Conservation (phyloP, 2,329 filamentous ascomycete genomes). For the Aureobasidium mangrovei region DNA sequence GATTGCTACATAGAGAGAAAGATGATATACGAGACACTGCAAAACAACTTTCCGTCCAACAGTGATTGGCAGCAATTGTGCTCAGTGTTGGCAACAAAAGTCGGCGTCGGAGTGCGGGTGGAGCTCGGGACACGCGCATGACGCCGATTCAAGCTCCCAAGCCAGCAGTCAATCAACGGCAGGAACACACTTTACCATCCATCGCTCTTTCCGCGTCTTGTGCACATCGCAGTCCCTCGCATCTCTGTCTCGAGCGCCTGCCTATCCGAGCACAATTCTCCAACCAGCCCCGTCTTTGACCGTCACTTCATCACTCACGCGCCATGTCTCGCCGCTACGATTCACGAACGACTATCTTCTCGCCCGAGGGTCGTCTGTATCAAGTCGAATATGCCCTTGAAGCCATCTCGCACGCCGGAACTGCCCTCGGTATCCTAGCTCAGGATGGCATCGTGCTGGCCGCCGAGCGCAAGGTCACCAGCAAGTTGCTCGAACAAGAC, state of each 20-base stretch:
- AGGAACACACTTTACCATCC: background rate
- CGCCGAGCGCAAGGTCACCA: constrained; percentile 97
- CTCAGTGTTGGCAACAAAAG: background rate
- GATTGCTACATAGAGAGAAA: background rate
- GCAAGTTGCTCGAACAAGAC: constrained; percentile 97
- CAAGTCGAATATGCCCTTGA: constrained; percentile 99
- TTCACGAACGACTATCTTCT: constrained; percentile 84
- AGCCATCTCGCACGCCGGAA: constrained; percentile 96
- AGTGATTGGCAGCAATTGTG: no score
- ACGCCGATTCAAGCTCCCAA: constrained; percentile 5
- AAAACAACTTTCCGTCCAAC: no score
- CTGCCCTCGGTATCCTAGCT: constrained; percentile 89
- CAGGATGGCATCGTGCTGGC: constrained; percentile 98
- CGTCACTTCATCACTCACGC: background rate
- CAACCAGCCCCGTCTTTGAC: background rate
- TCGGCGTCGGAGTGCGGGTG: constrained; percentile 6
- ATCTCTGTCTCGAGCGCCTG: background rate
- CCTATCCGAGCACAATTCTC: background rate
- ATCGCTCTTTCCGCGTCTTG: constrained; percentile 2
- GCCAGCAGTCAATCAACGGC: constrained; percentile 8
- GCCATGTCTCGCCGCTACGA: constrained; percentile 13
- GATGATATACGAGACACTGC: background rate
- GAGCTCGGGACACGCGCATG: constrained; percentile 10
- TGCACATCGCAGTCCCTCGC: background rate
- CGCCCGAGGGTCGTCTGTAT: constrained; percentile 93